Evolutionary conservation across 108 stramenopile species (phyloP).

Genomic region (Ochromonas danica): DNA sequence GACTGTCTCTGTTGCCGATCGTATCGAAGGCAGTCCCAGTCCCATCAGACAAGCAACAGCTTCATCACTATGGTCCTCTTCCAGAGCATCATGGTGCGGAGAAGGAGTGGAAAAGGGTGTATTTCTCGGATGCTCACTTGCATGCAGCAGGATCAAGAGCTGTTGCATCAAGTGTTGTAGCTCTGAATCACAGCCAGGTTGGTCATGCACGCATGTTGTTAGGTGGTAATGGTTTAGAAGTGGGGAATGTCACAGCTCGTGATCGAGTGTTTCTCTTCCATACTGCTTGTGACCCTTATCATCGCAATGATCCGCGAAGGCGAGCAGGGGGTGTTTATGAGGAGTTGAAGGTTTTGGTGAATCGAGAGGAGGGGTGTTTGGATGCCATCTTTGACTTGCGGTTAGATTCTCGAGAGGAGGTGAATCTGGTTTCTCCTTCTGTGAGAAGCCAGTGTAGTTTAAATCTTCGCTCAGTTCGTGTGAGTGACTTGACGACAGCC

Average conservation of each 20-base stretch:
- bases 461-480: neutral
- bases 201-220: neutral
- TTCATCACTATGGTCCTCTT: neutral
- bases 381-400: neutral
- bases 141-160: neutral
- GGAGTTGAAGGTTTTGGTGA: neutral
- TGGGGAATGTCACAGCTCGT: neutral
- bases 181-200: neutral
- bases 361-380: neutral
- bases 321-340: neutral
- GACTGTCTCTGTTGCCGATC: neutral
- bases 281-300: neutral
- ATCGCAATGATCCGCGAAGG: neutral
- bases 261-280: neutral
- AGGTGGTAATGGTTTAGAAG: neutral
- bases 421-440: neutral
- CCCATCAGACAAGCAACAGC: neutral
- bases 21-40: neutral
- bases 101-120: neutral
- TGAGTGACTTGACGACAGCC: neutral
- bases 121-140: neutral
- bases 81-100: neutral
- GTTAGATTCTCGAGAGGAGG: neutral
- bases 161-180: neutral
- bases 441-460: neutral